A percentile compares a stretch with the other conserved stretches of the same genome.
phyloP scores from a whole-genome alignment of 257 asterid species.

The Fraxinus quadrangulata region DNA sequence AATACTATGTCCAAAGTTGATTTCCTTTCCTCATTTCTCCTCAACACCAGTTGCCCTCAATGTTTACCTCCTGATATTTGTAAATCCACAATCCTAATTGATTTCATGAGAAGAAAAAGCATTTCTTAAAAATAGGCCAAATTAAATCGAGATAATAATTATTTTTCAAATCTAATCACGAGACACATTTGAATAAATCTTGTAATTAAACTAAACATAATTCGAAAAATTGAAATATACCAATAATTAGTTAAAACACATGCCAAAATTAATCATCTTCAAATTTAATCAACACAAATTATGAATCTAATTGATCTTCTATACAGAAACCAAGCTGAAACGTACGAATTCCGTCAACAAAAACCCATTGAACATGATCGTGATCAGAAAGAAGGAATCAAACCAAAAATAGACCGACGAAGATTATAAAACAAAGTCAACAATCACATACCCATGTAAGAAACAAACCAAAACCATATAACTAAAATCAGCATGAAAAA shows the following conservation, averaged over 20 bases:
- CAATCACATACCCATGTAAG: background rate
- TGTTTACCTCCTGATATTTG: no score
- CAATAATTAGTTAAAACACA: no score
- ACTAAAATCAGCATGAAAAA: background rate
- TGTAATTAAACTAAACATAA: background rate
- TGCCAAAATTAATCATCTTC: no score
- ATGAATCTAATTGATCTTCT: slow-evolving; percentile 6
- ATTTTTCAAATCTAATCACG: background rate
- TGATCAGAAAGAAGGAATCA: background rate
- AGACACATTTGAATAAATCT: background rate
- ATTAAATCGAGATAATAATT: no score
- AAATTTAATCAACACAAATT: background rate
- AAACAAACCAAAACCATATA: background rate
- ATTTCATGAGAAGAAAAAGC: no score
- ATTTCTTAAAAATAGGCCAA: no score
- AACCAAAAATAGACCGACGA: background rate
- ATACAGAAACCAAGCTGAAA: slow-evolving; percentile 15
- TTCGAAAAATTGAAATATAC: no score
- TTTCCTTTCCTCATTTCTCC: no score
- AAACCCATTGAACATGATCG: background rate
- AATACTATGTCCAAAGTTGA: background rate
- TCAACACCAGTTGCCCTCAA: no score
- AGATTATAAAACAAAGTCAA: background rate
- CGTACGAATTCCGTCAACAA: background rate
- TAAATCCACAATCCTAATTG: no score